phyloP scores from a whole-genome alignment of 2,329 filamentous ascomycete genomes.

The Neocatenulostroma microsporum region DNA sequence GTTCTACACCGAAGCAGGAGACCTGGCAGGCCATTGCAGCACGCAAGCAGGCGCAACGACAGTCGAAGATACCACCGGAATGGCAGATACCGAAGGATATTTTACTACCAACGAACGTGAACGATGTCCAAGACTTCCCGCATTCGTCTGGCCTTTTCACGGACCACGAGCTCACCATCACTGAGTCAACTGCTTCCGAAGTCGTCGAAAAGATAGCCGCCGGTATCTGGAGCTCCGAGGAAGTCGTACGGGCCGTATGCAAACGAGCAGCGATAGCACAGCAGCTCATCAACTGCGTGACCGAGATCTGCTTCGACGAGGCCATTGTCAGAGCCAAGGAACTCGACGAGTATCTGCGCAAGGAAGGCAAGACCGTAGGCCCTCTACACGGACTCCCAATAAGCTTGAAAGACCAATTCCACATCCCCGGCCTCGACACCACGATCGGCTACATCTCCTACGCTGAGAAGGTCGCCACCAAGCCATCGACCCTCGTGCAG shows the following conservation, averaged over 20 bases:
- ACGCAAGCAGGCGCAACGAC: no score
- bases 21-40: no score
- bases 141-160: constrained; percentile 53
- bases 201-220: constrained; percentile 36
- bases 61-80: constrained; percentile 53
- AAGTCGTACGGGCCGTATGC: constrained; percentile 48
- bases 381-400: constrained; percentile 47
- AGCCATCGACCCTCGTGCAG: constrained; percentile 46
- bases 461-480: constrained; percentile 39
- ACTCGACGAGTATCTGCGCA: constrained; percentile 34
- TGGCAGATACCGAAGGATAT: constrained; percentile 50
- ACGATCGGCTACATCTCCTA: constrained; percentile 46
- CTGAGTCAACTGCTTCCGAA: constrained; percentile 33
- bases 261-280: constrained; percentile 49
- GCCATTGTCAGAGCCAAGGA: constrained; percentile 41
- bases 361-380: constrained; percentile 34
- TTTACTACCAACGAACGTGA: constrained; percentile 47
- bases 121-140: constrained; percentile 52
- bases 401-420: constrained; percentile 46
- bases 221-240: constrained; percentile 42
- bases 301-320: constrained; percentile 35
- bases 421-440: constrained; percentile 41
- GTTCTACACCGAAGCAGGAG: no score
- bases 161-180: constrained; percentile 44
- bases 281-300: constrained; percentile 42